Conservation (phyloP, 2,329 filamentous ascomycete species). For the Ophiocordyceps camponoti-floridani region DNA sequence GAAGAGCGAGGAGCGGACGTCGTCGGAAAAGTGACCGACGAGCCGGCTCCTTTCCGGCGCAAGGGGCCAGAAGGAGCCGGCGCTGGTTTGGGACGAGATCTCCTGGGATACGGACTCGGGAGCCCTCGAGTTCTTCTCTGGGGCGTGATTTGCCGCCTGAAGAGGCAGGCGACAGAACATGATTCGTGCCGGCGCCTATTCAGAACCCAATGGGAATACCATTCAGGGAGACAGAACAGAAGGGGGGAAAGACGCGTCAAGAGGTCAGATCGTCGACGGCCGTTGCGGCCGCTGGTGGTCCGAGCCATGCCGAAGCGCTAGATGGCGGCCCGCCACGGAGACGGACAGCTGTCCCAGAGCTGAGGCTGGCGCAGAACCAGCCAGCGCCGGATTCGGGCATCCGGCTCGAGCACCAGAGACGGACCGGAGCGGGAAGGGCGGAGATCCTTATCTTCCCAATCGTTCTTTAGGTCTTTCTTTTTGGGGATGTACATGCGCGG, state of each 20-base stretch:
- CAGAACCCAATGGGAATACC: not conserved
- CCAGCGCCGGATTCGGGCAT: not conserved
- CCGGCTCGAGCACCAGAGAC: not conserved
- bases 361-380: not conserved
- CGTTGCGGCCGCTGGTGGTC: not conserved
- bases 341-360: not conserved
- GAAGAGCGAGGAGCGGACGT: constrained; percentile 20
- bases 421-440: not conserved
- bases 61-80: not conserved
- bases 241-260: not conserved
- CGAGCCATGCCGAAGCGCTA: not conserved
- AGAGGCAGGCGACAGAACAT: not conserved
- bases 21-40: constrained; percentile 6
- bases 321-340: too few relatives aligned
- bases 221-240: not conserved
- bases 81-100: not conserved
- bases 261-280: not conserved
- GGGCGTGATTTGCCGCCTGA: not conserved
- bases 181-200: not conserved
- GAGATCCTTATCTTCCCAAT: not conserved
- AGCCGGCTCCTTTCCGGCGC: not conserved
- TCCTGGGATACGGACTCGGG: not conserved
- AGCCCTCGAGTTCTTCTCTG: not conserved
- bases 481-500: not conserved
- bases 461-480: not conserved